Evolutionary conservation across 306 rosid genomes (phyloP), one percentile per base, ranked within the genome.

Genomic region (Carpinus fangiana): DNA sequence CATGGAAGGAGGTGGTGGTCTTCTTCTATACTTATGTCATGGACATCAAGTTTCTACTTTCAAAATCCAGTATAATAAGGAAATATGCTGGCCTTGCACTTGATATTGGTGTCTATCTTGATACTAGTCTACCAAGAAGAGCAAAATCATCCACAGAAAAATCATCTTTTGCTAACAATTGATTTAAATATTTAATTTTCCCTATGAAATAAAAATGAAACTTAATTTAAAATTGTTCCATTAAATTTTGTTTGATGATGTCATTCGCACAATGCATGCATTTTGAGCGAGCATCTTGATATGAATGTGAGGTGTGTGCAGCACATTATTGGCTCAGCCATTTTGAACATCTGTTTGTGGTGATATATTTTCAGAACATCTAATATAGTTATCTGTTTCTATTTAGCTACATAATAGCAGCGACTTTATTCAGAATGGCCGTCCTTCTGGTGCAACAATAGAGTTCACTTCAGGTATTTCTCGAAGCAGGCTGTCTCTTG

Each of bases 401-500:
- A 52, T 80, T 82, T 84, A 78, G 86, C 46, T 83, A 55, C 92
- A 83, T 50, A 95, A 90, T 70, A 77, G 82, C 51, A 17, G 31
- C 78, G 89, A 91, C 26, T 64, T 48, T 48, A 12, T 72, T 83
- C 83, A 70, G 9, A 81, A 48, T 55, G 86, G 82, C 52, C 88
- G 85, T 78, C 81, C 87, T 76, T 84, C 70, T 71, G 87, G 89
- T 78, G 82, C 83, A 78, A 78, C 92, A 71, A 65, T 91, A 87
- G 93, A 92, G 12, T 83, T 76, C 67, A 59, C 87, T 74, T 80
- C 93, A 67, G 84, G 81, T 78, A 56, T 74, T 82, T 70, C 77
- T 82, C 84, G 59, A 70, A 74, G 90, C 75, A 89, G 90, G 81
- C 61, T 66, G 50, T 91, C 94, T 59, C 51, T 82, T 74, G 99